Conservation (phyloP, 805 yeast species). For the Starmerella vaccinii region DNA sequence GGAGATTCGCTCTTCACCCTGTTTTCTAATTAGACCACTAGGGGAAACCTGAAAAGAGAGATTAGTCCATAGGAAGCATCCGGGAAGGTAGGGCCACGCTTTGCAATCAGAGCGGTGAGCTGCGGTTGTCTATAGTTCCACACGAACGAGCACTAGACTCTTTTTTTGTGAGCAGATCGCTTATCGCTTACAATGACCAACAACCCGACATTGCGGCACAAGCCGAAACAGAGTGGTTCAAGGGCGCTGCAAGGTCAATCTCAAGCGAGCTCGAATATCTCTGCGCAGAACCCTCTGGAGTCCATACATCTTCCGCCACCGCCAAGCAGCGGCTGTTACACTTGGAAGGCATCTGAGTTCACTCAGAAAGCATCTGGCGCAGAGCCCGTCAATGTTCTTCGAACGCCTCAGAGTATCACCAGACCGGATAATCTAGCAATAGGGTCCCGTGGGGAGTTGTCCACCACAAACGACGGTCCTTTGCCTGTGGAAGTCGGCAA, state of each 20-base stretch:
- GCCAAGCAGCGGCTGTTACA: constrained; percentile 6
- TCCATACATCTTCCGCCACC: constrained; percentile 21
- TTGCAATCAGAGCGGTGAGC: neutral
- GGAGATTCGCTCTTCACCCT: neutral
- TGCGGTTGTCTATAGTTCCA: neutral
- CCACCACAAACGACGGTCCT: neutral
- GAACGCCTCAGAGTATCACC: constrained; percentile 20
- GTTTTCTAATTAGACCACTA: neutral
- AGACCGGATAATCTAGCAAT: neutral
- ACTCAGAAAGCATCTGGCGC: neutral
- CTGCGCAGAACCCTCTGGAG: constrained; percentile 2
- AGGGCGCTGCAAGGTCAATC: neutral
- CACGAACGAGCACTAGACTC: too few relatives aligned
- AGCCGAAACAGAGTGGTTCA: neutral
- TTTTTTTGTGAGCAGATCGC: too few relatives aligned
- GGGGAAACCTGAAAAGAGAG: neutral
- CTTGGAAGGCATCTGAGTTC: constrained; percentile 6
- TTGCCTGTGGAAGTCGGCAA: too few relatives aligned
- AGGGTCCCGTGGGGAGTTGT: neutral
- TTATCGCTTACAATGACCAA: neutral
- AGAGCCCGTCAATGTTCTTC: constrained; percentile 9
- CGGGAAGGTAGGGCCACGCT: neutral
- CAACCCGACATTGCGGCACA: neutral
- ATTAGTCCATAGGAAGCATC: neutral
- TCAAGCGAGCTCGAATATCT: neutral